Percentiles rank a stretch among this genome's conserved stretches.
Conservation (phyloP, 306 rosid genomes). For the Quercus gilva region DNA sequence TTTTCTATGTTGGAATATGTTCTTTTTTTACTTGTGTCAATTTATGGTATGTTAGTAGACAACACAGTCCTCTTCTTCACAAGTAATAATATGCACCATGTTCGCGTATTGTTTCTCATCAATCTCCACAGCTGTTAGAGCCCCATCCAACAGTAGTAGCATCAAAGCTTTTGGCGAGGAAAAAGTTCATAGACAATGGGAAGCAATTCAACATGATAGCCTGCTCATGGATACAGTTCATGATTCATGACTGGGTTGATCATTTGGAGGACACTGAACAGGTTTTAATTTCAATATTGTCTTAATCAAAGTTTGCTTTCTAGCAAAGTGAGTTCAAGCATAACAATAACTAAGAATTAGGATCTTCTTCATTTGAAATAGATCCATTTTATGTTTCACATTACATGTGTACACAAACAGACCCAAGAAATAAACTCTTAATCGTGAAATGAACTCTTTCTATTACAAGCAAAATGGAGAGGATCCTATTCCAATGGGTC, state of each 20-base stretch:
- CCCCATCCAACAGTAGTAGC: conserved; percentile 67
- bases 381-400: background rate
- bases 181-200: conserved; percentile 51
- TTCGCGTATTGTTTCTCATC: no score
- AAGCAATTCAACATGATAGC: conserved; percentile 82
- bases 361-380: no score
- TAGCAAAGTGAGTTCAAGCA: background rate
- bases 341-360: background rate
- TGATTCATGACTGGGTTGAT: conserved; percentile 89
- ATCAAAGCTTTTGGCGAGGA: conserved; percentile 63
- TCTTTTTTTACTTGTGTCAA: no score
- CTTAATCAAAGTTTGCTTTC: background rate
- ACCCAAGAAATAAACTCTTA: no score
- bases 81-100: no score
- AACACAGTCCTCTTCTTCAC: no score
- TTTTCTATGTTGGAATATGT: no score
- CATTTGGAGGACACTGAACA: conserved; percentile 79
- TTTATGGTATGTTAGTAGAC: no score
- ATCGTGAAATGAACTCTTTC: no score
- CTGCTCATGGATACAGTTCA: conserved; percentile 76
- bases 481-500: background rate
- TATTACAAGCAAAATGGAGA: no score
- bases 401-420: no score
- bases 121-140: conserved; percentile 42
- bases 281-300: conserved; percentile 18